Evolutionary conservation across 495 filamentous ascomycete species (phyloP).

Genomic region (Barbatosphaeria neglecta): DNA sequence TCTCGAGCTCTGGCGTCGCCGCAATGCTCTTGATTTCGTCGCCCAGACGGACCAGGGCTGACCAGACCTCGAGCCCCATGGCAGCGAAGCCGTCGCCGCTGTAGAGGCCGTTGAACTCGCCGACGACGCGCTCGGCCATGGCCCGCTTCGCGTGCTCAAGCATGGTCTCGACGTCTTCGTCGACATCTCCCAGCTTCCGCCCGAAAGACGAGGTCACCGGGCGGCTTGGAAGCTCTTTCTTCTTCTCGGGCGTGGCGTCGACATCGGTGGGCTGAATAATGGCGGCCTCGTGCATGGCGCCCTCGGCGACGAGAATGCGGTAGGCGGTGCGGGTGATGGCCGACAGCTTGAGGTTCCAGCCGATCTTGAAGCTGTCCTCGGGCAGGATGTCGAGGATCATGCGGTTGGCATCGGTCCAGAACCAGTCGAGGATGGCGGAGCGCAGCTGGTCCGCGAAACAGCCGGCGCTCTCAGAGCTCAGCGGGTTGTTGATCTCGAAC

Average conservation of each 20-base stretch:
- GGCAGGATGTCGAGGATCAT: conserved; percentile 35
- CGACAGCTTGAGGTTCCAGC: conserved; percentile 20
- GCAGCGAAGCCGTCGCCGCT: conserved; percentile 8
- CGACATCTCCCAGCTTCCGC: conserved; percentile 15
- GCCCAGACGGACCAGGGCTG: not conserved
- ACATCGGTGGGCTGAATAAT: not conserved
- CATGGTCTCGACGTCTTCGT: conserved; percentile 18
- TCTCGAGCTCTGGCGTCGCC: too few species aligned
- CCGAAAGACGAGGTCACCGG: conserved; percentile 8
- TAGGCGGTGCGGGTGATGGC: conserved; percentile 25
- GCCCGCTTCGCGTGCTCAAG: conserved; percentile 16
- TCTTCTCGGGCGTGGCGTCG: too few species aligned
- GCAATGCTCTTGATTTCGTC: not conserved
- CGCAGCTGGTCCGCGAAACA: not conserved
- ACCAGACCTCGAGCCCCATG: conserved; percentile 8
- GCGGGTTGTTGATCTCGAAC: conserved; percentile 32
- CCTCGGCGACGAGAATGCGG: conserved; percentile 31
- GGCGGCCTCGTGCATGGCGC: conserved; percentile 56
- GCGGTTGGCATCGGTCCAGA: conserved; percentile 25
- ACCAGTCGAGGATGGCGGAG: conserved; percentile 22
- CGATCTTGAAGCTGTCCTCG: conserved; percentile 31
- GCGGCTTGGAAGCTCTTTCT: conserved; percentile 19
- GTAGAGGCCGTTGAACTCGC: conserved; percentile 3
- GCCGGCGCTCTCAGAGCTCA: not conserved
- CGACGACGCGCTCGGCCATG: conserved; percentile 13